Conservation (phyloP, 1,284 basidiomycete genomes). For the Microbotryum intermedium region DNA sequence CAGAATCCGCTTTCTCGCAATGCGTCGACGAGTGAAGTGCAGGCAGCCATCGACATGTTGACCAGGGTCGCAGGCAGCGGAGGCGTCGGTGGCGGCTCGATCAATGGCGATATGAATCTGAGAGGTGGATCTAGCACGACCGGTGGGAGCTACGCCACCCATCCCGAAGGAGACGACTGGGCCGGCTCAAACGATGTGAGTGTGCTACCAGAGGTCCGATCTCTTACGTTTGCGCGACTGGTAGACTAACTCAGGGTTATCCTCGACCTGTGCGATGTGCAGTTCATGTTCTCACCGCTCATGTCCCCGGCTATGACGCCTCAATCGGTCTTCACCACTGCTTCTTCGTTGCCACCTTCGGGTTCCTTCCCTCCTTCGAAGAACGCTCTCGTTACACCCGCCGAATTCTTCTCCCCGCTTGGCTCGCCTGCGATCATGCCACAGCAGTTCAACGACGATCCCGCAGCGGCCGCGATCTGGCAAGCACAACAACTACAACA, state of each 20-base stretch:
- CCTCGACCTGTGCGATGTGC: neutral
- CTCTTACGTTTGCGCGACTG: neutral
- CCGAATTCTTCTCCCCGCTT: conserved; percentile 50
- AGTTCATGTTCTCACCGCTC: conserved; percentile 34
- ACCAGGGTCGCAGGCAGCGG: neutral
- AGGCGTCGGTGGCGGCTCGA: neutral
- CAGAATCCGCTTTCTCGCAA: neutral
- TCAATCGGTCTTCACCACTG: conserved; percentile 25
- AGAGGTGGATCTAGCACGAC: conserved; percentile 1
- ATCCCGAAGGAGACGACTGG: conserved; percentile 14
- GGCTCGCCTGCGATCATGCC: conserved; percentile 52
- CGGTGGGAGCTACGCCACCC: conserved; percentile 13
- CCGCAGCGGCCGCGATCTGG: conserved; percentile 1
- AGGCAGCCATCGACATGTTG: neutral
- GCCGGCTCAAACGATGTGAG: conserved; percentile 20
- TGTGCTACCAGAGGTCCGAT: neutral
- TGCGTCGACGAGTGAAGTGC: too few relatives aligned
- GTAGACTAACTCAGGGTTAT: neutral
- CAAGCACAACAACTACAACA: conserved; percentile 14
- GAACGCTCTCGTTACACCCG: conserved; percentile 36
- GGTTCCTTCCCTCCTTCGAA: conserved; percentile 32
- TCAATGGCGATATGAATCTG: conserved; percentile 1
- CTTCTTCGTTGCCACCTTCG: conserved; percentile 22
- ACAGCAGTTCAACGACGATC: conserved; percentile 13
- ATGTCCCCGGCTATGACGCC: conserved; percentile 38